phyloP scores from a whole-genome alignment of 73 alveolate species.

The Symbiodinium natans region DNA sequence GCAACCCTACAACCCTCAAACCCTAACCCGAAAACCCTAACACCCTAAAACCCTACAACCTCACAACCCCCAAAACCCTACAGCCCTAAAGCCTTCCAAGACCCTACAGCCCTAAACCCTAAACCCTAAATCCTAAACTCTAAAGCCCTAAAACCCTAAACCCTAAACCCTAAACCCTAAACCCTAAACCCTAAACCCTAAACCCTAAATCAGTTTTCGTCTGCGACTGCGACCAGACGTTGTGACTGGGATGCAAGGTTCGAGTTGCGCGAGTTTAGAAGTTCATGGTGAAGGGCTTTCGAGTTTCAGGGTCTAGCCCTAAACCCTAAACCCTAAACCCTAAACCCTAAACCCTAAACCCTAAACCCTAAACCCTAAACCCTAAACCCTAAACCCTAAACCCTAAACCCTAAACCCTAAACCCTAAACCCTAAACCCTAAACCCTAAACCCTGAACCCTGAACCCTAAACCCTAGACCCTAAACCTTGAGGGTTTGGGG shows the following conservation, averaged over 20 bases:
- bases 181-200: background rate
- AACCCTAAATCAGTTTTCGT: slow-evolving; percentile 29
- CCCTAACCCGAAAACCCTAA: too few relatives aligned
- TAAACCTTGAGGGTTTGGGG: too few relatives aligned
- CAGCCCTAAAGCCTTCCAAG: background rate
- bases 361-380: too few relatives aligned
- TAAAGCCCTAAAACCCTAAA: background rate
- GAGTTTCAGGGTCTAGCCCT: background rate
- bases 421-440: too few relatives aligned
- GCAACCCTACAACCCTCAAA: too few relatives aligned
- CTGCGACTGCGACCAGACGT: slow-evolving; percentile 73
- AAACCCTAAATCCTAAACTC: background rate
- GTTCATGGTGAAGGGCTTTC: too few relatives aligned
- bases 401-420: too few relatives aligned
- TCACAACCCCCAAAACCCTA: background rate
- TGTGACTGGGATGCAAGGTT: background rate
- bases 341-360: too few relatives aligned
- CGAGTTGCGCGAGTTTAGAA: background rate
- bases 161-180: background rate
- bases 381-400: too few relatives aligned
- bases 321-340: too few relatives aligned
- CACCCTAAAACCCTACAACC: background rate
- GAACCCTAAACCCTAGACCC: too few relatives aligned
- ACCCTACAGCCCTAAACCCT: background rate
- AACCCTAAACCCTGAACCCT: too few relatives aligned